A percentile compares a stretch with the other conserved stretches of the same genome.
These are phyloP conservation scores for sorghum (Sorghum bicolor) DNA, from an alignment of 176 grass and related monocot species.

Conservation along the genomic window Sorghum_bicolor_NCBIv3 NC_012870.2:70285001-70285500, in stretches of 20 bases:
- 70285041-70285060: constrained; percentile 22
- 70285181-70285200: constrained; percentile 64
- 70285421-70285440: neutral
- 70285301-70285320: constrained; percentile 82
- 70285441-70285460: neutral
- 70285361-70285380: constrained; percentile 40
- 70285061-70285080: neutral
- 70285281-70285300: constrained; percentile 78
- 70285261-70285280: constrained; percentile 75
- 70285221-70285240: constrained; percentile 82
- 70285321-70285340: constrained; percentile 90
- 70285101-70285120: constrained; percentile 1
- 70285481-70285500: neutral
- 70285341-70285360: constrained; percentile 96
- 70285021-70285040: constrained; percentile 19
- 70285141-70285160: constrained; percentile 89
- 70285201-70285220: constrained; percentile 85
- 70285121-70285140: constrained; percentile 19
- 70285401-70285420: constrained; percentile 6
- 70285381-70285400: neutral
- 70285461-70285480: neutral
- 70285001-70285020: constrained; percentile 22
- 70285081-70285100: neutral
- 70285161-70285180: constrained; percentile 59
- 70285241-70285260: constrained; percentile 94